Conservation (phyloP, 208 protist genomes). For the Herpetomonas samuelpessoai region DNA sequence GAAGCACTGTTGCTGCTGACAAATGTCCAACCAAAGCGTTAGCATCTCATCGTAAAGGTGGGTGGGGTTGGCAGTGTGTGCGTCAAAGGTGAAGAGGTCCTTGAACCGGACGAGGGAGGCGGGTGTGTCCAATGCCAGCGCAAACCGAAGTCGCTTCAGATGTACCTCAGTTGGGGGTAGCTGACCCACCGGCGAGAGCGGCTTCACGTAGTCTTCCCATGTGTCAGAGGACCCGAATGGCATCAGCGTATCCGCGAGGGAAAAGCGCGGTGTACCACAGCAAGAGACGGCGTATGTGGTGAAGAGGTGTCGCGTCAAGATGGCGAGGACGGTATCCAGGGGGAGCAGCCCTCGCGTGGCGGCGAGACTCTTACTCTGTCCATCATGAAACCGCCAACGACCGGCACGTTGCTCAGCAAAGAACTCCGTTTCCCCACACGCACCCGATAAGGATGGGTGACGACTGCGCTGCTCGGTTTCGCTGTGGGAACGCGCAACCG, state of each 20-base stretch:
- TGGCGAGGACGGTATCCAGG: slow-evolving; percentile 37
- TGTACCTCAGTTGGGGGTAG: slow-evolving; percentile 47
- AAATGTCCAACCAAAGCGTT: slow-evolving; percentile 56
- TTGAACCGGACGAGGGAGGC: slow-evolving; percentile 36
- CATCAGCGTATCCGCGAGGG: slow-evolving; percentile 38
- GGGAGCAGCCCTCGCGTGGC: slow-evolving; percentile 63
- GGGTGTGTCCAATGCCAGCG: slow-evolving; percentile 79
- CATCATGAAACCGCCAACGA: slow-evolving; percentile 14
- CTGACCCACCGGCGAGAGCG: slow-evolving; percentile 46
- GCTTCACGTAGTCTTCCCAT: slow-evolving; percentile 16
- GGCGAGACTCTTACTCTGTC: slow-evolving; percentile 21
- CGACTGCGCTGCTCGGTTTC: background rate
- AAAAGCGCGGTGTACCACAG: slow-evolving; percentile 60
- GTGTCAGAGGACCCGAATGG: background rate
- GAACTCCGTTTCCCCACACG: slow-evolving; percentile 5
- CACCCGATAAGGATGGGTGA: too few relatives aligned
- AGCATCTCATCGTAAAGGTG: slow-evolving; percentile 87
- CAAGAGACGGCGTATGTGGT: slow-evolving; percentile 77
- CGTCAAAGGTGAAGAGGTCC: slow-evolving; percentile 63
- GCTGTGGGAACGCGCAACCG: background rate
- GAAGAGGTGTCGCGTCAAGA: slow-evolving; percentile 67
- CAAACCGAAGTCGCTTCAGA: slow-evolving; percentile 70
- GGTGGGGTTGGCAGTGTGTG: slow-evolving; percentile 37
- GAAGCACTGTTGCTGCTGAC: slow-evolving; percentile 64
- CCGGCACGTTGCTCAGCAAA: slow-evolving; percentile 11